A percentile compares a stretch with the other conserved stretches of the same genome.
Evolutionary conservation across 2,329 filamentous ascomycete genomes (phyloP).

Genomic region (Bipolaris oryzae): DNA sequence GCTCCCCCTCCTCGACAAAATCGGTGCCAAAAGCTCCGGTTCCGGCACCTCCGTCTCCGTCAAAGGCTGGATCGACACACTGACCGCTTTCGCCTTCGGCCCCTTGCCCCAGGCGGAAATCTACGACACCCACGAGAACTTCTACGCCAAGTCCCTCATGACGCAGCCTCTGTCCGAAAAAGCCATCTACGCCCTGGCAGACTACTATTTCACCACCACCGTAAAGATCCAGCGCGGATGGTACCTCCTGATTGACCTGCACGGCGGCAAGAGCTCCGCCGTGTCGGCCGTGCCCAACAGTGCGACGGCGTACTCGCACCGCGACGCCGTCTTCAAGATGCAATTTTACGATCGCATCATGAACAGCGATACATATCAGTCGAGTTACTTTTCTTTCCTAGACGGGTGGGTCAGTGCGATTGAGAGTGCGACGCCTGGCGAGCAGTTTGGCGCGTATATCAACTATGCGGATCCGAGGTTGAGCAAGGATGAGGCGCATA

Average conservation of each 20-base stretch:
- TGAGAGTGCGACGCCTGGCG: slow-evolving; percentile 24
- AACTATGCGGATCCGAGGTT: slow-evolving; percentile 59
- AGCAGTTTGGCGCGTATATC: slow-evolving; percentile 55
- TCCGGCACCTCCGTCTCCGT: not conserved
- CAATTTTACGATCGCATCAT: slow-evolving; percentile 32
- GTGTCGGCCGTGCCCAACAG: slow-evolving; percentile 12
- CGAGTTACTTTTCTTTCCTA: slow-evolving; percentile 44
- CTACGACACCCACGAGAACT: slow-evolving; percentile 37
- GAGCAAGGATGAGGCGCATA: slow-evolving; percentile 50
- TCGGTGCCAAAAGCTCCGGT: slow-evolving; percentile 14
- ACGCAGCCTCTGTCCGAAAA: slow-evolving; percentile 23
- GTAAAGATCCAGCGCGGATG: slow-evolving; percentile 22
- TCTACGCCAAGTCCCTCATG: slow-evolving; percentile 39
- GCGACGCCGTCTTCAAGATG: slow-evolving; percentile 37
- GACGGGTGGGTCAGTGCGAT: slow-evolving; percentile 49
- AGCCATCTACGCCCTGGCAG: slow-evolving; percentile 25
- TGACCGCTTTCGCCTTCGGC: slow-evolving; percentile 29
- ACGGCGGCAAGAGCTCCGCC: slow-evolving; percentile 30
- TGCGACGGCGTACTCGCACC: slow-evolving; percentile 33
- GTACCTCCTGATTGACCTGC: slow-evolving; percentile 39
- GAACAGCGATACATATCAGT: slow-evolving; percentile 34
- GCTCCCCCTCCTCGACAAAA: slow-evolving; percentile 27
- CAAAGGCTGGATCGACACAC: slow-evolving; percentile 29
- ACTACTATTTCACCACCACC: slow-evolving; percentile 34
- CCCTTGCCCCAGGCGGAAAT: slow-evolving; percentile 24